Evolutionary conservation across 2,329 filamentous ascomycete species (phyloP).

Genomic region (Aaosphaeria arxii): DNA sequence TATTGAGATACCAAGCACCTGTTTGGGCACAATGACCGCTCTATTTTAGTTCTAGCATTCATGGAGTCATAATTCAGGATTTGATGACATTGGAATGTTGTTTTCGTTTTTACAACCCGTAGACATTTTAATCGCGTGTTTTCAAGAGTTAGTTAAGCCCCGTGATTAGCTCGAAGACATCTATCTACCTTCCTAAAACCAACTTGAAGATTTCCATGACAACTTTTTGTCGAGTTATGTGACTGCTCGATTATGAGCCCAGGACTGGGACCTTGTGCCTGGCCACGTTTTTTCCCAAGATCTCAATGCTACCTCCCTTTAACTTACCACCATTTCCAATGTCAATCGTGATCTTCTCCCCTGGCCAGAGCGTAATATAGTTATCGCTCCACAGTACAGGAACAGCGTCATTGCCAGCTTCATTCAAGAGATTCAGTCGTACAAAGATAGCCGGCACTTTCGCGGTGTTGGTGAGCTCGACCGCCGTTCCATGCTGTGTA

Average conservation of each 20-base stretch:
- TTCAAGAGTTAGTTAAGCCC: too few species aligned
- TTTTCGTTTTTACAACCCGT: too few species aligned
- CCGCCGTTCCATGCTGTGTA: slow-evolving; percentile 7
- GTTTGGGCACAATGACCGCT: too few species aligned
- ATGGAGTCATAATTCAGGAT: too few species aligned
- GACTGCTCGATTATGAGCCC: too few species aligned
- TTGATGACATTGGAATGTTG: too few species aligned
- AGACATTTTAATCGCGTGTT: too few species aligned
- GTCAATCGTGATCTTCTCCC: slow-evolving; percentile 45
- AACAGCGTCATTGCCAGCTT: slow-evolving; percentile 43
- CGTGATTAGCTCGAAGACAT: too few species aligned
- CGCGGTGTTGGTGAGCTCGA: slow-evolving; percentile 53
- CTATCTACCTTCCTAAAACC: too few species aligned
- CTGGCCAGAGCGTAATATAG: slow-evolving; percentile 60
- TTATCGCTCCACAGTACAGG: slow-evolving; percentile 61
- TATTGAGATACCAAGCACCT: too few species aligned
- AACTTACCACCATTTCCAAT: slow-evolving; percentile 3
- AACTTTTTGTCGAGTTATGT: not conserved
- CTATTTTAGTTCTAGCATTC: too few species aligned
- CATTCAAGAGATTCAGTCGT: slow-evolving; percentile 49
- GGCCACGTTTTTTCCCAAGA: slow-evolving; percentile 4
- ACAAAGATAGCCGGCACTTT: slow-evolving; percentile 58
- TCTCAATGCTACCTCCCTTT: not conserved
- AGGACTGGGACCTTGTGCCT: not conserved
- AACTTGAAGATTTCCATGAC: too few species aligned